These are phyloP conservation scores for Neopestalotiopsis rosae DNA, from an alignment of 2,329 filamentous ascomycete genomes.

Conservation along the genomic window DNA sequence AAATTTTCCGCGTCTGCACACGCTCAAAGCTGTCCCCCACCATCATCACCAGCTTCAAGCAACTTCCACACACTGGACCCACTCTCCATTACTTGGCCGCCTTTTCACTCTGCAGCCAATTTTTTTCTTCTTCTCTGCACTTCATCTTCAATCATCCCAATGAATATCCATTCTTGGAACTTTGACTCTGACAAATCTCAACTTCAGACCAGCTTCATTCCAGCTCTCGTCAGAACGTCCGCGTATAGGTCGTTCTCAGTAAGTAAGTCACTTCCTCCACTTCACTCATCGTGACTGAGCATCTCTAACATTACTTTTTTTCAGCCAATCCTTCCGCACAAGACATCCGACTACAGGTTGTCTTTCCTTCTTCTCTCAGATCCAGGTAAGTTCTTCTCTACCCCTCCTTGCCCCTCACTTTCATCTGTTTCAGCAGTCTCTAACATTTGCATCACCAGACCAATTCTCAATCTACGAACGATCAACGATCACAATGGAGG, in stretches of 20 bases:
- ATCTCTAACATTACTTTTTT: background rate
- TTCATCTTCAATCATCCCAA: background rate
- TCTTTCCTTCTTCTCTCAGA: background rate
- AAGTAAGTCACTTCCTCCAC: background rate
- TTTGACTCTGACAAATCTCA: background rate
- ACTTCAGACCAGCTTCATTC: background rate
- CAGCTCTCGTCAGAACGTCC: background rate
- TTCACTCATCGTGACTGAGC: background rate
- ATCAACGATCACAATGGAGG: background rate
- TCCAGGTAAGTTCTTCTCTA: background rate
- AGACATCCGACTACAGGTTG: conserved; percentile 2
- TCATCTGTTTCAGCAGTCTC: background rate
- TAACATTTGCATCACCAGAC: background rate
- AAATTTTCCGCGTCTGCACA: background rate
- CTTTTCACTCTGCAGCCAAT: background rate
- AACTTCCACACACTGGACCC: background rate
- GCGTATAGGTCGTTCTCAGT: background rate
- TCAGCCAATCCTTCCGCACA: background rate
- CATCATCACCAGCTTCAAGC: background rate
- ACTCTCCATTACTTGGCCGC: background rate
- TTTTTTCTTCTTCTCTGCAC: background rate
- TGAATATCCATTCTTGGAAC: background rate
- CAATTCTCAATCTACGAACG: background rate
- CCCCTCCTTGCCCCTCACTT: background rate
- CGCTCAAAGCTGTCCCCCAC: background rate